phyloP scores from a whole-genome alignment of 2,329 filamentous ascomycete species.

The Trichoderma aggressivum region DNA sequence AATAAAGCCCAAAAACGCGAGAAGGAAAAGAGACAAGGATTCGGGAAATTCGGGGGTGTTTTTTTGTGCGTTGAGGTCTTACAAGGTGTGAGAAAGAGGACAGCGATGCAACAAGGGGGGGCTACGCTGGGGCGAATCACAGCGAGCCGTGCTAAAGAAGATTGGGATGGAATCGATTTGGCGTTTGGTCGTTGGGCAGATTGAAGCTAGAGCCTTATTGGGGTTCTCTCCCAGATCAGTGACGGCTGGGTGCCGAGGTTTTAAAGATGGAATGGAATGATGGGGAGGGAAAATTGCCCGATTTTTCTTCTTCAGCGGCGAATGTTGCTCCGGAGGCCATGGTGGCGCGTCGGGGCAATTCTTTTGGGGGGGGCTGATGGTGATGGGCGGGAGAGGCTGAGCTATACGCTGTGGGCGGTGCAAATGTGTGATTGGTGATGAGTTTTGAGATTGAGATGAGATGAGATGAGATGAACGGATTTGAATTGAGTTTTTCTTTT shows the following conservation, averaged over 20 bases:
- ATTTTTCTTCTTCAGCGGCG: background rate
- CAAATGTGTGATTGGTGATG: background rate
- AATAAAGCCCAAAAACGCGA: background rate
- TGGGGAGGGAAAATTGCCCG: background rate
- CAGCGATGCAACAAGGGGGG: conserved; percentile 2
- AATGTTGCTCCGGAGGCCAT: conserved; percentile 9
- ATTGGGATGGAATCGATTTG: background rate
- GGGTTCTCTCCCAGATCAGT: background rate
- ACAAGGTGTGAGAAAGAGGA: conserved; percentile 1
- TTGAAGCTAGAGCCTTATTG: background rate
- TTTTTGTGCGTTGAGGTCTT: background rate
- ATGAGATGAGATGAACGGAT: background rate
- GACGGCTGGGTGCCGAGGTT: background rate
- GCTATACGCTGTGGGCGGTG: background rate
- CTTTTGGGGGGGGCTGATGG: background rate
- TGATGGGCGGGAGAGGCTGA: background rate
- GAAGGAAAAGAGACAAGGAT: background rate
- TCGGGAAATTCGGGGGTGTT: background rate
- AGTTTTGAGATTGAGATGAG: background rate
- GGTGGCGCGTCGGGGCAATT: conserved; percentile 6
- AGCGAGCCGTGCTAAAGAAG: background rate
- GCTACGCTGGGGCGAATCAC: background rate
- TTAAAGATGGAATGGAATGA: background rate
- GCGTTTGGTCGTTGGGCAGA: background rate
- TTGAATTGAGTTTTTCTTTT: background rate